Base-by-base conservation (phyloP, 805 yeast species). In the Cyberlindnera mississippiensis region DNA sequence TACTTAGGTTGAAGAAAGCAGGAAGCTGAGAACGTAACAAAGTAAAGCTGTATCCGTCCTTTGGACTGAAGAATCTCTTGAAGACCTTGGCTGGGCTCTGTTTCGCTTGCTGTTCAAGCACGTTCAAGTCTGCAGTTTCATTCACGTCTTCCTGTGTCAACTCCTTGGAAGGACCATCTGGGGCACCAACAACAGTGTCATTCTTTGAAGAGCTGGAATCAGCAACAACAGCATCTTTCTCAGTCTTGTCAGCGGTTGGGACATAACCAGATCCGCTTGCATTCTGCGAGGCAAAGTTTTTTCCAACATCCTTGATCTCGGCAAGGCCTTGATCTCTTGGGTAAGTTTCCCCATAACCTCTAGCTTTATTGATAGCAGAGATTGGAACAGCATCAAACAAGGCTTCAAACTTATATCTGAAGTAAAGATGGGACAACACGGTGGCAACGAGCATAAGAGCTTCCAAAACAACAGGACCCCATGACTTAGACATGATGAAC, bases 401-500 rank as follows among this genome's bases (percentile, higher is more conserved):
- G 27, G 87, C 82, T 37, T 78, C 71, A 61, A 82, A 83, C 47
- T 61, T 73, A 61, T 72, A 61, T 57, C 77, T 78, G 55, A 77
- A 67, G 59, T 71, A 81, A 24, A 84, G 45, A 56, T 84, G 91
- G 24, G 74, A 66, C 16, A 63, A 59, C 22, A 76, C 81, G 12
- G 91, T 82, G 33, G 66, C 75, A n/a, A 59, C 76, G 13, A 82
- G 51, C 46, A 73, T 62, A n/a, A 78, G 71, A 41, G 69, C 82
- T 61, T 84, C 90, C 42, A 85, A 66, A 3, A 70, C 93, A 49
- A 84, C 78, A 52, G 82, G 78, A 17, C 84, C 87, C 91, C 91
- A 85, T 50, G 82, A 72, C 67, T 85, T 82, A 34, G 78, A 75
- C 78, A 83, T 79, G 30, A 85, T 83, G 57, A 85, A 85, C 58